Percentiles rank a stretch among this genome's conserved stretches.
Evolutionary conservation across 257 asterid genomes (phyloP).

Genomic region (Gentiana macrophylla): DNA sequence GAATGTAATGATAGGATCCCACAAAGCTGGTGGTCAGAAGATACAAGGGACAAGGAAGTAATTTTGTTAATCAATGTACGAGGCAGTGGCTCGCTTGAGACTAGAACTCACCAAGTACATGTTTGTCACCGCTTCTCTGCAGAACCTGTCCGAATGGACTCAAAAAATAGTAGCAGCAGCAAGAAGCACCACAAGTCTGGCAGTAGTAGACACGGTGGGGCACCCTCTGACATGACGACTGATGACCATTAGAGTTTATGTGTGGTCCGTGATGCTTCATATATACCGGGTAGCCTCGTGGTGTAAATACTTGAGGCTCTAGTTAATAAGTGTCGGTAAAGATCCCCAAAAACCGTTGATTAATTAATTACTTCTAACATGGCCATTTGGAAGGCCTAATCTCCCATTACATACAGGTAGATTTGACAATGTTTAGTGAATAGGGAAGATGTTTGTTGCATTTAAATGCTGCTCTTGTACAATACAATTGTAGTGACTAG

Average conservation of each 20-base stretch:
- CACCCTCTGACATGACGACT: conserved; percentile 6
- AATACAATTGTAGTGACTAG: not conserved
- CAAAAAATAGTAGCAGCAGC: conserved; percentile 21
- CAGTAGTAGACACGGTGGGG: conserved; percentile 11
- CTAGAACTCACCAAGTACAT: conserved; percentile 32
- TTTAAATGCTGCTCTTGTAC: not conserved
- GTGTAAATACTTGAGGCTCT: conserved; percentile 10
- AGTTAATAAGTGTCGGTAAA: too few species aligned
- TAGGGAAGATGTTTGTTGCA: conserved; percentile 2
- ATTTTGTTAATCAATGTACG: conserved; percentile 42
- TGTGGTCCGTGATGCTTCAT: conserved; percentile 9
- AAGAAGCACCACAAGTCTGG: conserved; percentile 21
- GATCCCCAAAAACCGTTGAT: too few species aligned
- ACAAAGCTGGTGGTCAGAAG: conserved; percentile 81
- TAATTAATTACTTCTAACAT: not conserved
- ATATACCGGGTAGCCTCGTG: conserved; percentile 7
- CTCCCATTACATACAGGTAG: not conserved
- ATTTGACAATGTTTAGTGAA: not conserved
- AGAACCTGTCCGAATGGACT: conserved; percentile 15
- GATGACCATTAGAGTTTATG: conserved; percentile 12
- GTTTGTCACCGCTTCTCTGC: conserved; percentile 38
- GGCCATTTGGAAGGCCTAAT: not conserved
- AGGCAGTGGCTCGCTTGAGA: conserved; percentile 42
- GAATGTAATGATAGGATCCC: conserved; percentile 53
- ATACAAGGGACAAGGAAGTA: conserved; percentile 62